Evolutionary conservation across 129 eudicot species (phyloP).

Genomic region (Heracleum sosnowskyi): DNA sequence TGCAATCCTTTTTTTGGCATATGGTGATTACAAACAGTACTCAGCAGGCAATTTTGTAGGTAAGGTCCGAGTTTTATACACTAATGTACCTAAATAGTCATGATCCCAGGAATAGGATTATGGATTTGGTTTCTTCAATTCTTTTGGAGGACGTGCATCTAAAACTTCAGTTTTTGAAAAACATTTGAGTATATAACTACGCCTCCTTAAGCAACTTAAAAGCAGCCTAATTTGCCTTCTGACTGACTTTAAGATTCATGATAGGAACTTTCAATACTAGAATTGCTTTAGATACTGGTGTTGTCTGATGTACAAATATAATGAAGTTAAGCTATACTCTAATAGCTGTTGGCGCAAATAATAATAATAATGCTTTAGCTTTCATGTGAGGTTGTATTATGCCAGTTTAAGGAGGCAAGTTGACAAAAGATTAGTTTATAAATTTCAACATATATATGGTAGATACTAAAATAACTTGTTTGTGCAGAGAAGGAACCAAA

Average conservation of each 20-base stretch:
- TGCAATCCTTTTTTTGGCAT: not conserved
- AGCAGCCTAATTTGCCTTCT: not conserved
- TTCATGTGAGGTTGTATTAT: not conserved
- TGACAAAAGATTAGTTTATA: not conserved
- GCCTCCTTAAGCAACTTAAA: not conserved
- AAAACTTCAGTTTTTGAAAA: not conserved
- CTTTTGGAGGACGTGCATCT: not conserved
- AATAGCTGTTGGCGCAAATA: not conserved
- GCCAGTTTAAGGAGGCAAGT: not conserved
- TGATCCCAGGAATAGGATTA: not conserved
- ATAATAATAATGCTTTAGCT: not conserved
- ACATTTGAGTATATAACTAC: not conserved
- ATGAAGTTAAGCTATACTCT: not conserved
- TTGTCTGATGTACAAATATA: not conserved
- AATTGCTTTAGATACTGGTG: not conserved
- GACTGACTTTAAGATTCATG: not conserved
- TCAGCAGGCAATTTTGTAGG: not conserved
- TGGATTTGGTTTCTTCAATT: not conserved
- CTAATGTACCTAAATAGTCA: not conserved
- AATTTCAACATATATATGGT: not conserved
- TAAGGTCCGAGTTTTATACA: not conserved
- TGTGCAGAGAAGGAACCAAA: slow-evolving; percentile 96
- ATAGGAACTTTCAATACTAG: not conserved
- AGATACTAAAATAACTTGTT: slow-evolving; percentile 7
- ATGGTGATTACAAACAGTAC: not conserved